A percentile compares a stretch with the other conserved stretches of the same genome.
Conservation (phyloP, 2,329 filamentous ascomycete species). For the Monosporascus sp. region DNA sequence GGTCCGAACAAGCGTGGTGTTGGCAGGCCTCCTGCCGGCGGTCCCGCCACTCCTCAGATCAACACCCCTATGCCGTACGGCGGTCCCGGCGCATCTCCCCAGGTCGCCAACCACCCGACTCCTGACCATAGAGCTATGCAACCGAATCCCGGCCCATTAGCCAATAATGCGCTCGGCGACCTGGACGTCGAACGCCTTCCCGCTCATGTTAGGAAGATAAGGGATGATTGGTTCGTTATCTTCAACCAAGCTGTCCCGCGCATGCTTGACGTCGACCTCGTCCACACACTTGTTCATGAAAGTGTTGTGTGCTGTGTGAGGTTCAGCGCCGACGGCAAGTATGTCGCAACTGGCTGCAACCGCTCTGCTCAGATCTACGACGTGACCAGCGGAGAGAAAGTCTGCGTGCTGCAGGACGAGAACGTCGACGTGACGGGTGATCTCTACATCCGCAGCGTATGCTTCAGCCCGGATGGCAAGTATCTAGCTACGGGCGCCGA, state of each 20-base stretch:
- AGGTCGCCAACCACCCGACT: slow-evolving; percentile 75
- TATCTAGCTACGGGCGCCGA: slow-evolving; percentile 94
- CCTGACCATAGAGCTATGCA: slow-evolving; percentile 57
- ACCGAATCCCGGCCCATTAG: slow-evolving; percentile 40
- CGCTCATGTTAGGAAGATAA: slow-evolving; percentile 80
- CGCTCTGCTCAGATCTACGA: slow-evolving; percentile 99
- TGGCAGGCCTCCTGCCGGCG: slow-evolving; percentile 57
- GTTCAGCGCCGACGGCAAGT: slow-evolving; percentile 94
- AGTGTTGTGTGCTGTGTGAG: slow-evolving; percentile 98
- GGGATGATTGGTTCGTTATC: slow-evolving; percentile 90
- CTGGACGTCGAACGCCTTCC: slow-evolving; percentile 83
- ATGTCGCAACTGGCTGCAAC: slow-evolving; percentile 95
- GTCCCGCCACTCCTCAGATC: slow-evolving; percentile 87
- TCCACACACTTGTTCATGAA: slow-evolving; percentile 88
- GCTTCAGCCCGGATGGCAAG: slow-evolving; percentile 94
- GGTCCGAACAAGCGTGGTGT: slow-evolving; percentile 69
- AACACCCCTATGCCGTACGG: slow-evolving; percentile 83
- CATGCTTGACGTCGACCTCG: slow-evolving; percentile 84
- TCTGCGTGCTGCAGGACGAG: slow-evolving; percentile 87
- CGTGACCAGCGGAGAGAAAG: slow-evolving; percentile 77
- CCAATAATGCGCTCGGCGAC: slow-evolving; percentile 69
- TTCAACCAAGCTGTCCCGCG: slow-evolving; percentile 92
- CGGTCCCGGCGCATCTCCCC: slow-evolving; percentile 75
- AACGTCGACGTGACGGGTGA: slow-evolving; percentile 83
- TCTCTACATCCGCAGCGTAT: slow-evolving; percentile 94